Conservation (phyloP, 2,329 filamentous ascomycete species). For the Botrytis elliptica region DNA sequence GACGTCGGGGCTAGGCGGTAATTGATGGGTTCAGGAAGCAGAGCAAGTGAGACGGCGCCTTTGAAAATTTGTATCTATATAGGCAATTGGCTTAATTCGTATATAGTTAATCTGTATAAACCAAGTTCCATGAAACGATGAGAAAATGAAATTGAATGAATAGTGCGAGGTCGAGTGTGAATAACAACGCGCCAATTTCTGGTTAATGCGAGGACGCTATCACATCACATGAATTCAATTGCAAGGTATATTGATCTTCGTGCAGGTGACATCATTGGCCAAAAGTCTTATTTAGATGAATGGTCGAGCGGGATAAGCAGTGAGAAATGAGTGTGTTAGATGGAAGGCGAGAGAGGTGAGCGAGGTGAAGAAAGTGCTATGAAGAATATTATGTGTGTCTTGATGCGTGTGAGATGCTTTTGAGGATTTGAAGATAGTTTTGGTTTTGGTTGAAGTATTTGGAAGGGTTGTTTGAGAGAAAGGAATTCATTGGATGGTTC, state of each 20-base stretch:
- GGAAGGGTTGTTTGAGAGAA: background rate
- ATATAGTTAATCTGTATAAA: background rate
- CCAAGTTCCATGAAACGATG: background rate
- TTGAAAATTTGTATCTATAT: constrained; percentile 1
- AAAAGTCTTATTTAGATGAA: background rate
- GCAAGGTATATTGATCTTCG: background rate
- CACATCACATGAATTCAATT: background rate
- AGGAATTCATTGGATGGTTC: background rate
- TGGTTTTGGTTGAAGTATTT: background rate
- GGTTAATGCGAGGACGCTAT: background rate
- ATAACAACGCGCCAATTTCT: background rate
- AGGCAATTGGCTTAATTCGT: background rate
- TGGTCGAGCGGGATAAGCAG: background rate
- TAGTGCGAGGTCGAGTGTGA: background rate
- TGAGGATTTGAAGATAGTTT: no score
- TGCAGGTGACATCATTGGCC: background rate
- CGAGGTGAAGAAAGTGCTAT: background rate
- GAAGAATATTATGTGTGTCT: background rate
- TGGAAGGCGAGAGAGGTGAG: no score
- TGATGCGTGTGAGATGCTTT: background rate
- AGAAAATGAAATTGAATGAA: background rate
- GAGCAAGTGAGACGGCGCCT: background rate
- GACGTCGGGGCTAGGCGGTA: background rate
- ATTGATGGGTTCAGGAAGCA: background rate
- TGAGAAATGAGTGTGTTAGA: background rate